Evolutionary conservation across 805 yeast genomes (phyloP).

Genomic region (Lipomyces chichibuensis): DNA sequence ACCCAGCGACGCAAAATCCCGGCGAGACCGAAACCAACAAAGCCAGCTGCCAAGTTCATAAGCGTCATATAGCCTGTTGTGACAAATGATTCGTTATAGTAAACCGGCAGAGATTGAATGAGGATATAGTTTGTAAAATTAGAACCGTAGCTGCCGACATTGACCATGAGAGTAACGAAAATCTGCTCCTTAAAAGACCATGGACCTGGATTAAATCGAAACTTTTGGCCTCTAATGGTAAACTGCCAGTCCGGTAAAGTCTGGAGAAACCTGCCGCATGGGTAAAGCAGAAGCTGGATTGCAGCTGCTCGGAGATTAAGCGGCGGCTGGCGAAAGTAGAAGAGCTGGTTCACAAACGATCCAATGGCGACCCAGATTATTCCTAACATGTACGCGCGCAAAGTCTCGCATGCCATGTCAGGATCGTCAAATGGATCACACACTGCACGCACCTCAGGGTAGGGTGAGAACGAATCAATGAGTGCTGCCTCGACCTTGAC

Average conservation of each 20-base stretch:
- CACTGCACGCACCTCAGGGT: slow-evolving; percentile 69
- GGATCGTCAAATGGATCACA: slow-evolving; percentile 59
- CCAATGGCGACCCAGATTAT: slow-evolving; percentile 59
- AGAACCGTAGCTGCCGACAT: slow-evolving; percentile 22
- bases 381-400: slow-evolving; percentile 48
- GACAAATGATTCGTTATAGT: slow-evolving; percentile 44
- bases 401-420: slow-evolving; percentile 17
- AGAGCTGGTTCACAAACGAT: slow-evolving; percentile 61
- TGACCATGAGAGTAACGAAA: slow-evolving; percentile 53
- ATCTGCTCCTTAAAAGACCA: slow-evolving; percentile 67
- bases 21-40: slow-evolving; percentile 66
- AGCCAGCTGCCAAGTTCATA: slow-evolving; percentile 59
- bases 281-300: slow-evolving; percentile 67
- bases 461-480: slow-evolving; percentile 45
- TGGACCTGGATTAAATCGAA: slow-evolving; percentile 61
- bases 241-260: slow-evolving; percentile 26
- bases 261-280: slow-evolving; percentile 52
- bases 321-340: slow-evolving; percentile 61
- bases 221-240: slow-evolving; percentile 43
- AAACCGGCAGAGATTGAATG: slow-evolving; percentile 45
- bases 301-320: slow-evolving; percentile 61
- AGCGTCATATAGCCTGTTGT: slow-evolving; percentile 52
- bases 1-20: slow-evolving; percentile 61
- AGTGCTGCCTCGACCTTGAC: slow-evolving; percentile 45
- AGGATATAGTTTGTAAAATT: slow-evolving; percentile 22